Evolutionary conservation across 352 stramenopile species (phyloP).

Genomic region (Pythium diclinum): DNA sequence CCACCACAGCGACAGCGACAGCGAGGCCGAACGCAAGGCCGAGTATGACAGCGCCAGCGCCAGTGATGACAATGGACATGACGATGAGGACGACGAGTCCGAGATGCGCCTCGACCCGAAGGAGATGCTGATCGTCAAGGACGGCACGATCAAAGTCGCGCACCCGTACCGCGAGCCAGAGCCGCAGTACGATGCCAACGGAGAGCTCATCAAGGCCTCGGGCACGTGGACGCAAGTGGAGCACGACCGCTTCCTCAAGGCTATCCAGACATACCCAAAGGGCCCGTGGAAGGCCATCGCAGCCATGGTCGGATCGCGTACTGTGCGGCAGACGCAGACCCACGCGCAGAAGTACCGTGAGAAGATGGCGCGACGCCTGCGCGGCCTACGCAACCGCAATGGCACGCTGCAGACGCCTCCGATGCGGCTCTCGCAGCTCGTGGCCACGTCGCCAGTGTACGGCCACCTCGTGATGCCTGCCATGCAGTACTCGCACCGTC

Average conservation of each 20-base stretch:
- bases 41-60: constrained; percentile 21
- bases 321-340: constrained; percentile 64
- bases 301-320: constrained; percentile 61
- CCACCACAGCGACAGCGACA: constrained; percentile 14
- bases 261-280: constrained; percentile 55
- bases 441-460: constrained; percentile 20
- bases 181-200: constrained; percentile 52
- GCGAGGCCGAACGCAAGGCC: constrained; percentile 10
- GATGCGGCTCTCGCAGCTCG: constrained; percentile 23
- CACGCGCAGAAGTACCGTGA: constrained; percentile 69
- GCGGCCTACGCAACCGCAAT: constrained; percentile 63
- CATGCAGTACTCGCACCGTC: constrained; percentile 23
- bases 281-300: constrained; percentile 65
- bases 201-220: constrained; percentile 51
- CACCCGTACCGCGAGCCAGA: constrained; percentile 61
- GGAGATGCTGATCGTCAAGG: constrained; percentile 71
- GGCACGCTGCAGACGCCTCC: constrained; percentile 44
- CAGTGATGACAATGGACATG: constrained; percentile 27
- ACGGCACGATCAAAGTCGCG: constrained; percentile 62
- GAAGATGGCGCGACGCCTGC: constrained; percentile 54
- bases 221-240: constrained; percentile 56
- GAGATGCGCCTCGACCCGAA: constrained; percentile 62
- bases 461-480: constrained; percentile 26
- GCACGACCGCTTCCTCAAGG: constrained; percentile 60
- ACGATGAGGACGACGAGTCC: constrained; percentile 31